Conservation (phyloP, 495 filamentous ascomycete genomes). For the Usnea hakonensis region DNA sequence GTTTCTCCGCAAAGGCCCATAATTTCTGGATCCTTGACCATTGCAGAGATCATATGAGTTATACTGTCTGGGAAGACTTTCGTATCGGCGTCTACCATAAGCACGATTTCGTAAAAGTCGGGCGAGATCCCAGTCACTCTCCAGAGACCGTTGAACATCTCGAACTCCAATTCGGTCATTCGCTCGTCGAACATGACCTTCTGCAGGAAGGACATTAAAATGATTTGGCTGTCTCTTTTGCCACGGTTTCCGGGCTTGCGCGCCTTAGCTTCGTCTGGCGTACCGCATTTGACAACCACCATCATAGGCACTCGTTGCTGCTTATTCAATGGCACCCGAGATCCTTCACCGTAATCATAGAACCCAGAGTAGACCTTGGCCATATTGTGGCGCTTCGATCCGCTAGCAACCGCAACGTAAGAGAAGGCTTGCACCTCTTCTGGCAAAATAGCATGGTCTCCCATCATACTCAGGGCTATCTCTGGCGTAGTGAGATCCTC, state of each 20-base stretch:
- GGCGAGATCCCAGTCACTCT: constrained; percentile 96
- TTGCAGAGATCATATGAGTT: constrained; percentile 97
- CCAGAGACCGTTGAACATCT: constrained; percentile 99
- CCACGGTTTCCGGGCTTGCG: constrained; percentile 93
- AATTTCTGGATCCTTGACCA: constrained; percentile 98
- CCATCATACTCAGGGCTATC: constrained; percentile 87
- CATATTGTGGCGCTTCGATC: constrained; percentile 98
- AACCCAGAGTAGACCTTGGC: constrained; percentile 96
- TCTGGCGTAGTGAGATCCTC: constrained; percentile 85
- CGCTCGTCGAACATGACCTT: constrained; percentile 99
- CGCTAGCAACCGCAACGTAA: constrained; percentile 93
- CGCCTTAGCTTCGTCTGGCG: constrained; percentile 70
- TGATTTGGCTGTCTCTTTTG: constrained; percentile 97
- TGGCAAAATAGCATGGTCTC: constrained; percentile 69
- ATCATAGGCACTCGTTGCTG: constrained; percentile 99
- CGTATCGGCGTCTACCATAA: constrained; percentile 99
- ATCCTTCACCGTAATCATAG: constrained; percentile 87
- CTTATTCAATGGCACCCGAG: constrained; percentile 70
- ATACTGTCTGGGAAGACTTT: constrained; percentile 97
- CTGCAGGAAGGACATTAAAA: constrained; percentile 98
- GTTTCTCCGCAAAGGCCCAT: constrained; percentile 99
- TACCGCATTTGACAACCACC: constrained; percentile 92
- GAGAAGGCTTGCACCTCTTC: constrained; percentile 82
- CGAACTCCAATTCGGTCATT: constrained; percentile 99
- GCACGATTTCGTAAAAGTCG: constrained; percentile 93